Evolutionary conservation across 2,329 filamentous ascomycete genomes (phyloP).

Genomic region (Mollisia scopiformis): DNA sequence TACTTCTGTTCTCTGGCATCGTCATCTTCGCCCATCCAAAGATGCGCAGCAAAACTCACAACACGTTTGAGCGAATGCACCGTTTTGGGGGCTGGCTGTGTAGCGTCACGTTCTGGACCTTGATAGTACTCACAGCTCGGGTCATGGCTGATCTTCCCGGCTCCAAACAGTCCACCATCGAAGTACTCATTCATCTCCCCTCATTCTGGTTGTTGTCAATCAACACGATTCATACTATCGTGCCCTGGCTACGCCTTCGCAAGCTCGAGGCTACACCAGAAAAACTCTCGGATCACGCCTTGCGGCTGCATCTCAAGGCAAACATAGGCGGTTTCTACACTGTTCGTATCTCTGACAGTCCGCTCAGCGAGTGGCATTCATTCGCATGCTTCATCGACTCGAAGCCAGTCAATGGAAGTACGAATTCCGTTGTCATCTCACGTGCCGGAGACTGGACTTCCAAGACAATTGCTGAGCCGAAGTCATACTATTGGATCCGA

Average conservation of each 20-base stretch:
- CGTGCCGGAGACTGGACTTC: constrained; percentile 77
- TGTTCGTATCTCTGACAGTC: constrained; percentile 62
- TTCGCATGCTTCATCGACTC: constrained; percentile 69
- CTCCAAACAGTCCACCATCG: constrained; percentile 29
- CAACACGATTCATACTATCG: constrained; percentile 66
- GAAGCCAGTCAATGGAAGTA: constrained; percentile 50
- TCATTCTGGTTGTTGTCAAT: constrained; percentile 69
- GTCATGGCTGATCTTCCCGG: constrained; percentile 35
- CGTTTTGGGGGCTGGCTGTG: constrained; percentile 73
- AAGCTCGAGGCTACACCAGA: constrained; percentile 69
- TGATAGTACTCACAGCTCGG: constrained; percentile 57
- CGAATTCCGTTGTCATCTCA: constrained; percentile 71
- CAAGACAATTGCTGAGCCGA: constrained; percentile 62
- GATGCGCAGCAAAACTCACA: constrained; percentile 65
- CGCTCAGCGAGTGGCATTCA: constrained; percentile 72
- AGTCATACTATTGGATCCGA: constrained; percentile 66
- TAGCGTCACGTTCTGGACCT: constrained; percentile 65
- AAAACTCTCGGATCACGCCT: constrained; percentile 70
- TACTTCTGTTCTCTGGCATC: constrained; percentile 56
- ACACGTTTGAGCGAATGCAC: constrained; percentile 72
- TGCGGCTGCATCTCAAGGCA: constrained; percentile 66
- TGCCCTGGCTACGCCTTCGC: constrained; percentile 74
- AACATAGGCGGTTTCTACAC: constrained; percentile 45
- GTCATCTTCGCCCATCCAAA: constrained; percentile 64
- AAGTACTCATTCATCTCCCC: constrained; percentile 48